Conservation (phyloP, 1,139 yeast genomes). For the Hyphopichia burtonii region DNA sequence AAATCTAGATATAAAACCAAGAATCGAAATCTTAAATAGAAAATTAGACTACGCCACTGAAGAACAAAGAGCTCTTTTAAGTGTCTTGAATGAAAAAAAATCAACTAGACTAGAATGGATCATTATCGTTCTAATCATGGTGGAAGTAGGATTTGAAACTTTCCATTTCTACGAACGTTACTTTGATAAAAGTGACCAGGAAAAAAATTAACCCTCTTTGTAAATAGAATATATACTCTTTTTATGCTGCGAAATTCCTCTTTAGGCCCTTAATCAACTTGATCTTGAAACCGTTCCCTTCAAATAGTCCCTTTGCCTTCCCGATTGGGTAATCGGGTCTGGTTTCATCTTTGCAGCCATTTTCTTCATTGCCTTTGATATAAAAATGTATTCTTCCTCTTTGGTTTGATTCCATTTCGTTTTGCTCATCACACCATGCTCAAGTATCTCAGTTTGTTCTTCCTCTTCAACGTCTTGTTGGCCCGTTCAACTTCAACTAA, state of each 20-base stretch:
- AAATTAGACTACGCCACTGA: slow-evolving; percentile 90
- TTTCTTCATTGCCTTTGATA: no score
- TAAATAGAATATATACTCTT: no score
- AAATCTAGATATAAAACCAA: slow-evolving; percentile 69
- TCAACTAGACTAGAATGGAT: slow-evolving; percentile 84
- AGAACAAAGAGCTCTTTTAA: slow-evolving; percentile 74
- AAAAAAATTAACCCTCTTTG: neutral
- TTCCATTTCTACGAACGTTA: slow-evolving; percentile 46
- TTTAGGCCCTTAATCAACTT: neutral
- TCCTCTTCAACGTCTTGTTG: neutral
- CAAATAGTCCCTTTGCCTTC: no score
- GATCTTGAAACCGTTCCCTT: neutral
- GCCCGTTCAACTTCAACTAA: neutral
- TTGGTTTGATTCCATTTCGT: no score
- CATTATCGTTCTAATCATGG: slow-evolving; percentile 74
- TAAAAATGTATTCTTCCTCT: no score
- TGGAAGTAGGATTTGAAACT: slow-evolving; percentile 80
- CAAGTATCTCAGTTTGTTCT: neutral
- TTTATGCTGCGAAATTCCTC: neutral
- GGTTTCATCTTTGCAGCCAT: no score
- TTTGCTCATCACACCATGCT: no score
- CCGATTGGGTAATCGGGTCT: no score
- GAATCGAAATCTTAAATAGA: slow-evolving; percentile 76
- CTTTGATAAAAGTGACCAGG: slow-evolving; percentile 1
- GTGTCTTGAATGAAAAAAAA: slow-evolving; percentile 73